phyloP scores from a whole-genome alignment of 2,329 filamentous ascomycete species.

The Exutisphaerella laricina region DNA sequence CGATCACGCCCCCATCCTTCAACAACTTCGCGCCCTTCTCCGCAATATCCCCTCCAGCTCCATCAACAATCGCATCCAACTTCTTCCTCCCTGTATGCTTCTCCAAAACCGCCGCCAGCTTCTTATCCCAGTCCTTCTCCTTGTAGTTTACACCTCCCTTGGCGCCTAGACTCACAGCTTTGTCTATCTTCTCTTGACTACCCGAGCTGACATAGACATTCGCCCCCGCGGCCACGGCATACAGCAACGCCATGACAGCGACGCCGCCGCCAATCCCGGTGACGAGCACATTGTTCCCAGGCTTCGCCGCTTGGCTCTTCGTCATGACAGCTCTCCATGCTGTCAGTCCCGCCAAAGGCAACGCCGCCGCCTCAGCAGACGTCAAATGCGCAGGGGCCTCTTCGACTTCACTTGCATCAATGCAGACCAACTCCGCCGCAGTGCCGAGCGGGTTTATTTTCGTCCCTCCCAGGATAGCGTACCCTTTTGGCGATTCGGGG shows the following conservation, averaged over 20 bases:
- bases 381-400: constrained; percentile 66
- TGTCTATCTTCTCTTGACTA: constrained; percentile 66
- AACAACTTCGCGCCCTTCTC: constrained; percentile 61
- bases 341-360: constrained; percentile 81
- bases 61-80: constrained; percentile 82
- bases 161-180: constrained; percentile 67
- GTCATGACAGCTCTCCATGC: constrained; percentile 80
- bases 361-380: constrained; percentile 69
- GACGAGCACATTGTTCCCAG: constrained; percentile 70
- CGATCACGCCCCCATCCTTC: constrained; percentile 77
- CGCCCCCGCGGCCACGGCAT: constrained; percentile 67
- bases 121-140: constrained; percentile 73
- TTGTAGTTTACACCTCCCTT: constrained; percentile 78
- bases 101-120: constrained; percentile 58
- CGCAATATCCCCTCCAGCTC: constrained; percentile 82
- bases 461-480: constrained; percentile 65
- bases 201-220: constrained; percentile 79
- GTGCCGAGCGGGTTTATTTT: constrained; percentile 61
- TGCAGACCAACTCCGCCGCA: constrained; percentile 64
- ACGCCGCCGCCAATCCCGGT: constrained; percentile 94
- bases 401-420: constrained; percentile 69
- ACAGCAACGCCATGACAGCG: constrained; percentile 73
- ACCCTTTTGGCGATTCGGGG: constrained; percentile 59
- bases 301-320: constrained; percentile 62
- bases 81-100: constrained; percentile 53